Base-by-base conservation (phyloP, 75 land plant species). In the Isoetes taiwanensis region DNA sequence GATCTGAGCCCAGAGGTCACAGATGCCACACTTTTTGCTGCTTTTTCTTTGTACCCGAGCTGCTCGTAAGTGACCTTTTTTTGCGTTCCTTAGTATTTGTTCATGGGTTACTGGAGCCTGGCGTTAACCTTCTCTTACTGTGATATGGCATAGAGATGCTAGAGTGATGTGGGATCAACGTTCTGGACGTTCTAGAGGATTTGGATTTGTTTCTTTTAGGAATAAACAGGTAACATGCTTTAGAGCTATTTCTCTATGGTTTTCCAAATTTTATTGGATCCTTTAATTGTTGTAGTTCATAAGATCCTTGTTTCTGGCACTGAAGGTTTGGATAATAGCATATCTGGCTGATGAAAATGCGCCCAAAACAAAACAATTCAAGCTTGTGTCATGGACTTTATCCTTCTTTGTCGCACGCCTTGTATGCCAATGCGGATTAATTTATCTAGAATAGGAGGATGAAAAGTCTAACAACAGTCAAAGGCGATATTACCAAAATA, bases 91-190 rank as follows among this genome's bases (percentile, higher is more conserved):
- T 6, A 28, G 26, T n/a, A 34, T 55, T 4, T 58, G 0, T 43
- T 23, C 35, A 0, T 25, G 16, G 29, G 30, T 41, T 32, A 29
- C 11, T 52, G 5, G 21, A 55, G 23, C 59, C 29, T 2, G 42
- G 21, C 43, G 11, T 27, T 65, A 30, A 16, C 43, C 29, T 20
- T 3, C 3, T 23, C 43, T 31, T 57, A 2, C 30, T 30, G 11
- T 11, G 8, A 19, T 48, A 27, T 27, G 14, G 9, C 66, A 34
- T 70, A 91, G 98, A 28, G 99, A 89, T 84, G 99, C 99, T 46
- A 83, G 96, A 59, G 99, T 94, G 24, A 94, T 94, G 99, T 94
- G 96, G 99, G 99, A 94, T 74, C 99, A 94, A 53, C 87, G 93
- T 40, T 82, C 99, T 64, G 96, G 96, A 29, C 86, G 99, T 24